Percentiles rank a stretch among this genome's conserved stretches.
These are phyloP conservation scores for Aureobasidium sp. DNA, from an alignment of 2,329 filamentous ascomycete genomes.

Conservation along the genomic window DNA sequence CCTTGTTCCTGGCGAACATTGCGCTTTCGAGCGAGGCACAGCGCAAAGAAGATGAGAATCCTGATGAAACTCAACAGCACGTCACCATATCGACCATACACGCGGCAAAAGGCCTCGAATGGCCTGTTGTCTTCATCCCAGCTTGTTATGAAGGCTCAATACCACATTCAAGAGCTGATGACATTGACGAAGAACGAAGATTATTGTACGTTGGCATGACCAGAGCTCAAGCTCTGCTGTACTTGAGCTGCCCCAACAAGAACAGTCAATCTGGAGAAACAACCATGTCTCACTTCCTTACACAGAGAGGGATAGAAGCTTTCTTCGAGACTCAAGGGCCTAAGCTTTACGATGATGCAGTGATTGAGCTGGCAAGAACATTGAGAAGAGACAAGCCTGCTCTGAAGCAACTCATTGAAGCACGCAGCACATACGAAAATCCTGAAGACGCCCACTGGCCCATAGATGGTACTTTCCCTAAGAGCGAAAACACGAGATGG, in stretches of 20 bases:
- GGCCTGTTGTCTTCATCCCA: constrained; percentile 91
- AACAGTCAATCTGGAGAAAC: constrained; percentile 55
- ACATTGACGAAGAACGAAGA: constrained; percentile 77
- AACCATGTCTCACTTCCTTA: constrained; percentile 64
- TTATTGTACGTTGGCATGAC: constrained; percentile 97
- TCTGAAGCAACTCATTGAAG: constrained; percentile 45
- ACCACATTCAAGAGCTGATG: constrained; percentile 77
- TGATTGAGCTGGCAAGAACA: constrained; percentile 63
- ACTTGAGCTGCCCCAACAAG: constrained; percentile 70
- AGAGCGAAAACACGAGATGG: constrained; percentile 29
- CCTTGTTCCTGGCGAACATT: constrained; percentile 81
- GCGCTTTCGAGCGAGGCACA: constrained; percentile 75
- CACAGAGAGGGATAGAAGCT: constrained; percentile 42
- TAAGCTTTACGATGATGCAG: constrained; percentile 52
- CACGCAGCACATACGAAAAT: constrained; percentile 40
- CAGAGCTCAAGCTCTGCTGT: constrained; percentile 74
- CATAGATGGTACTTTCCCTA: constrained; percentile 47
- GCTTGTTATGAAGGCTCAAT: constrained; percentile 85
- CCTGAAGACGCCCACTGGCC: constrained; percentile 63
- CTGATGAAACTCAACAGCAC: constrained; percentile 37
- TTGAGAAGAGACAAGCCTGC: constrained; percentile 55
- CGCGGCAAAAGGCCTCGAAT: constrained; percentile 90
- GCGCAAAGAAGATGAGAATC: constrained; percentile 49
- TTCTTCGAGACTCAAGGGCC: constrained; percentile 58
- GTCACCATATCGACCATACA: constrained; percentile 95